A percentile compares a stretch with the other conserved stretches of the same genome.
Conservation (phyloP, 176 grass and related monocot species). For the Carex scoparia region DNA sequence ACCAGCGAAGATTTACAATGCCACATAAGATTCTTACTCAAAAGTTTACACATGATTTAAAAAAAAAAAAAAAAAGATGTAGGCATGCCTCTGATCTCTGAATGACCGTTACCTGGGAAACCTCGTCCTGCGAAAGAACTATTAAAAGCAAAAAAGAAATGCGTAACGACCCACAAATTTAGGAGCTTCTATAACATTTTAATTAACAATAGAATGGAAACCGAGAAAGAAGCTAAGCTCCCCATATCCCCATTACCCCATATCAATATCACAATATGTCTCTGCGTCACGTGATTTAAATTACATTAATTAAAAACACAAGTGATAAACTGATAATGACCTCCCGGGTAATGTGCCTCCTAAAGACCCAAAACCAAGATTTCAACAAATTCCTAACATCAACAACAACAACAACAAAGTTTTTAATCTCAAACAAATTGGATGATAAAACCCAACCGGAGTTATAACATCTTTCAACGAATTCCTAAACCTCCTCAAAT, state of each 20-base stretch:
- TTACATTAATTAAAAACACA: neutral
- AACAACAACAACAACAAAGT: too few relatives aligned
- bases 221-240: neutral
- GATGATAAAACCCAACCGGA: too few relatives aligned
- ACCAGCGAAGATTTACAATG: too few relatives aligned
- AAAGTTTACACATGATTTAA: neutral
- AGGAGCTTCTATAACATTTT: neutral
- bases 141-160: neutral
- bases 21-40: neutral
- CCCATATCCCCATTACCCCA: neutral
- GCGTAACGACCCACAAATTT: neutral
- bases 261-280: neutral
- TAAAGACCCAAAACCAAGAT: neutral
- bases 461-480: too few relatives aligned
- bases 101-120: neutral
- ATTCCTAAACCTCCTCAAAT: too few relatives aligned
- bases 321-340: neutral
- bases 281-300: neutral
- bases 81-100: neutral
- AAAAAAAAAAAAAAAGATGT: neutral
- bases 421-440: too few relatives aligned
- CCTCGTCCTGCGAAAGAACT: constrained; percentile 6
- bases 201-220: neutral
- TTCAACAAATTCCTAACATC: neutral
- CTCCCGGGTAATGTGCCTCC: neutral